phyloP scores from a whole-genome alignment of 352 stramenopile species.

The Elongisporangium undulatum region DNA sequence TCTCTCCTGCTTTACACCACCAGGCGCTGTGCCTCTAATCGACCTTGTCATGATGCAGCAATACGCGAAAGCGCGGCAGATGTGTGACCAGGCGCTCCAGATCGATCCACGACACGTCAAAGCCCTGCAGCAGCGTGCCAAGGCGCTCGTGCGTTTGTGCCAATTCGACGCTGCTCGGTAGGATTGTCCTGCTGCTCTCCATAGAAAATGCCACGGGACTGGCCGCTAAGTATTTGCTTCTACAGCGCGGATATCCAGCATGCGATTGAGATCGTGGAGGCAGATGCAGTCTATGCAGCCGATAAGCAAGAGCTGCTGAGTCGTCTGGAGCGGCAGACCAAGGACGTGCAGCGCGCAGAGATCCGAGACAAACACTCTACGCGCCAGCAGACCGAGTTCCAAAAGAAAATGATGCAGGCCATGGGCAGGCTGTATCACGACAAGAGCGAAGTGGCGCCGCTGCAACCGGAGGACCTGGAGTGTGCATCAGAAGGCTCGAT shows the following conservation, averaged over 20 bases:
- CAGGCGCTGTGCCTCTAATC: too few species aligned
- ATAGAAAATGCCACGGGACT: too few species aligned
- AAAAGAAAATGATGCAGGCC: slow-evolving; percentile 80
- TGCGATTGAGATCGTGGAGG: slow-evolving; percentile 17
- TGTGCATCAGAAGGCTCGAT: slow-evolving; percentile 8
- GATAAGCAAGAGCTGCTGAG: slow-evolving; percentile 10
- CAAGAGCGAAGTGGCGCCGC: slow-evolving; percentile 32
- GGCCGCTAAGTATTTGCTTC: background rate
- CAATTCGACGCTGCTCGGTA: slow-evolving; percentile 64
- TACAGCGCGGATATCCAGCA: slow-evolving; percentile 29
- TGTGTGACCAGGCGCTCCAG: slow-evolving; percentile 49
- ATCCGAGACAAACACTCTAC: slow-evolving; percentile 26
- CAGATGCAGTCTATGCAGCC: background rate
- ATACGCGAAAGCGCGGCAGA: slow-evolving; percentile 61
- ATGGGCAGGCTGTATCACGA: slow-evolving; percentile 70
- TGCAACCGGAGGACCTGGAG: background rate
- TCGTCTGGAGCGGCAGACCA: slow-evolving; percentile 40
- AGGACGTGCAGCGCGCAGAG: slow-evolving; percentile 48
- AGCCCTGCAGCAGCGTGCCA: slow-evolving; percentile 57
- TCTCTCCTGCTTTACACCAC: background rate
- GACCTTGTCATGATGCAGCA: slow-evolving; percentile 25
- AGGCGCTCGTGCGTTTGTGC: slow-evolving; percentile 39
- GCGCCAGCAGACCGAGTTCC: slow-evolving; percentile 44
- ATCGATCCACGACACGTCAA: slow-evolving; percentile 45
- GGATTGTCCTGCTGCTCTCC: slow-evolving; percentile 4